A percentile compares a stretch with the other conserved stretches of the same genome.
Conservation (phyloP, 768 basidiomycete species). For the Tylopilus subfusipes region DNA sequence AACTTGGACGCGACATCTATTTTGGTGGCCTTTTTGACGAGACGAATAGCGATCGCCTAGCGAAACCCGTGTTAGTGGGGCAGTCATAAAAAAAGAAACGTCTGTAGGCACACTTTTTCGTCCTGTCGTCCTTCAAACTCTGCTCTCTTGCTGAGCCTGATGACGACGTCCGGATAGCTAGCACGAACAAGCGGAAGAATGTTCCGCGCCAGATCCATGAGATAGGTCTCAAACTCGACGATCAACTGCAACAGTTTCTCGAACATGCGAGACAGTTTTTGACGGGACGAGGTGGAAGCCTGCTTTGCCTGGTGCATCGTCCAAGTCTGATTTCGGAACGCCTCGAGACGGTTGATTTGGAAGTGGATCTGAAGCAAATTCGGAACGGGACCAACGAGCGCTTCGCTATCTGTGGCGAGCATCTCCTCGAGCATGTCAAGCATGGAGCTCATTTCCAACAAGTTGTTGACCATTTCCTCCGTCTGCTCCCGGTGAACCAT, state of each 20-base stretch:
- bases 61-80: background rate
- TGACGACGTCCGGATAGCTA: constrained; percentile 81
- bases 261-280: constrained; percentile 75
- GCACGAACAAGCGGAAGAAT: constrained; percentile 75
- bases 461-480: too few relatives aligned
- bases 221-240: constrained; percentile 82
- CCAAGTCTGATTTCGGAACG: constrained; percentile 90
- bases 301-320: constrained; percentile 93
- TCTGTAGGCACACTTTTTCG: constrained; percentile 66
- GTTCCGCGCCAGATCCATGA: constrained; percentile 72
- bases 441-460: constrained; percentile 84
- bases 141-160: constrained; percentile 88
- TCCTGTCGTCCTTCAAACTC: constrained; percentile 93
- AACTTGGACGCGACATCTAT: constrained; percentile 91
- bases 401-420: too few relatives aligned
- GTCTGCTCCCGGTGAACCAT: too few relatives aligned
- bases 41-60: constrained; percentile 88
- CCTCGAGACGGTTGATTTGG: too few relatives aligned
- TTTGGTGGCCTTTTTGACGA: constrained; percentile 92
- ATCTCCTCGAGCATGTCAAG: constrained; percentile 75
- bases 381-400: too few relatives aligned
- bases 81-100: background rate
- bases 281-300: constrained; percentile 61
- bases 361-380: too few relatives aligned
- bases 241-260: constrained; percentile 80